Evolutionary conservation across 2,329 filamentous ascomycete species (phyloP).

Genomic region (Juglanconis oblonga): DNA sequence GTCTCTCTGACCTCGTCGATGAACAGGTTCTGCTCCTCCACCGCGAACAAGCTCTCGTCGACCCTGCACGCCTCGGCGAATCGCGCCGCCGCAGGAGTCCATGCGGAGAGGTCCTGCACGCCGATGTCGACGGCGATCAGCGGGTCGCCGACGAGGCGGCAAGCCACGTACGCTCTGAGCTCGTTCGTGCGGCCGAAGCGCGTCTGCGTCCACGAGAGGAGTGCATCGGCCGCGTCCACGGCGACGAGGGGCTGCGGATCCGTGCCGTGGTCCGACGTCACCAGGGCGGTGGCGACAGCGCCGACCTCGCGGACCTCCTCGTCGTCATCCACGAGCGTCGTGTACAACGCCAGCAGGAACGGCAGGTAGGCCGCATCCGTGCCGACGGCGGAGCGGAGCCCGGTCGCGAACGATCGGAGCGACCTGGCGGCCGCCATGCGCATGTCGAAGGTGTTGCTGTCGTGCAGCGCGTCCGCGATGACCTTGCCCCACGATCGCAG

Average conservation of each 20-base stretch:
- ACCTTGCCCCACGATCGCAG: slow-evolving; percentile 45
- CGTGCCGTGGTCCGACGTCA: neutral
- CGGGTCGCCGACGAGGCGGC: slow-evolving; percentile 38
- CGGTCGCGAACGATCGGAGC: slow-evolving; percentile 48
- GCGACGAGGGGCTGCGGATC: slow-evolving; percentile 37
- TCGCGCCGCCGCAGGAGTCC: slow-evolving; percentile 30
- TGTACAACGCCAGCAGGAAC: slow-evolving; percentile 66
- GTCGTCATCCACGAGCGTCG: slow-evolving; percentile 83
- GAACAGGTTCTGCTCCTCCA: slow-evolving; percentile 95
- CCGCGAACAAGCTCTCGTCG: slow-evolving; percentile 72
- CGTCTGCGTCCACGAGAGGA: slow-evolving; percentile 41
- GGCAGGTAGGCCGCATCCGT: slow-evolving; percentile 42
- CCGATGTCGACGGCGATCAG: slow-evolving; percentile 11
- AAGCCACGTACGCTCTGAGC: slow-evolving; percentile 39
- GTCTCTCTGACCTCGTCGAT: slow-evolving; percentile 77
- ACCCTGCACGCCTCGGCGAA: slow-evolving; percentile 46
- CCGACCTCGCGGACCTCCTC: slow-evolving; percentile 61
- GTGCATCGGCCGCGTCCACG: slow-evolving; percentile 43
- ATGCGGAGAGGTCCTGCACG: slow-evolving; percentile 17
- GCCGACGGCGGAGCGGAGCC: slow-evolving; percentile 24
- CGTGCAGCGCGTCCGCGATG: slow-evolving; percentile 45
- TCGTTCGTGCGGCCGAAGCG: slow-evolving; percentile 31
- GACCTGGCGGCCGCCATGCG: slow-evolving; percentile 59
- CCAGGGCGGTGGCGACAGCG: slow-evolving; percentile 9
- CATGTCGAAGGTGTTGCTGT: slow-evolving; percentile 59